A percentile compares a stretch with the other conserved stretches of the same genome.
These are phyloP conservation scores for Aspergillus caelatus DNA, from an alignment of 2,329 filamentous ascomycete genomes.

Conservation along the genomic window DNA sequence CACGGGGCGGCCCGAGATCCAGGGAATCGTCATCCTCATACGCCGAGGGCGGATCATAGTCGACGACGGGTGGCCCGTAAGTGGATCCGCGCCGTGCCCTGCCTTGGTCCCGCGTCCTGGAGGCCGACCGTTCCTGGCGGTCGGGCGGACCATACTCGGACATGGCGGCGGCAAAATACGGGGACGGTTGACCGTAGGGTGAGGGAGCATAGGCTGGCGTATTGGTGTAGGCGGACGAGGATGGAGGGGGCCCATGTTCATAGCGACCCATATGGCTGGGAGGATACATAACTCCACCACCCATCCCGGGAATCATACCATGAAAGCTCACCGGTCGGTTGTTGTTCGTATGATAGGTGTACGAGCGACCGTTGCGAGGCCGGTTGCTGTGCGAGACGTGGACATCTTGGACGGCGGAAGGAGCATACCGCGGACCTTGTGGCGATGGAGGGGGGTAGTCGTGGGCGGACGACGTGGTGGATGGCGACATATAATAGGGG, in stretches of 20 bases:
- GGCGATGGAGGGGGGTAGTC: slow-evolving; percentile 38
- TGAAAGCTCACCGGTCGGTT: slow-evolving; percentile 45
- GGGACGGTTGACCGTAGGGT: slow-evolving; percentile 32
- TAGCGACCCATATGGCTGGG: slow-evolving; percentile 32
- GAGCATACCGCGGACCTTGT: slow-evolving; percentile 33
- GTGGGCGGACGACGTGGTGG: slow-evolving; percentile 28
- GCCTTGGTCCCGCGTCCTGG: slow-evolving; percentile 38
- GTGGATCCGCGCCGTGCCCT: slow-evolving; percentile 35
- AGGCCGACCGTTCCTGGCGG: slow-evolving; percentile 37
- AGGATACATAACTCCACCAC: slow-evolving; percentile 29
- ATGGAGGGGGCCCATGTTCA: slow-evolving; percentile 41
- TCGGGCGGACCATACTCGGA: slow-evolving; percentile 34
- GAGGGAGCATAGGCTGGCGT: slow-evolving; percentile 33
- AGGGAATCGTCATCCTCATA: slow-evolving; percentile 34
- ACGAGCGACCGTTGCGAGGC: slow-evolving; percentile 33
- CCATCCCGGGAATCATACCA: slow-evolving; percentile 36
- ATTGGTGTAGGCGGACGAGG: slow-evolving; percentile 41
- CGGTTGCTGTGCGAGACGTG: slow-evolving; percentile 33
- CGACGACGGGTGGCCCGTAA: slow-evolving; percentile 38
- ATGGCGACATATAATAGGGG: slow-evolving; percentile 31
- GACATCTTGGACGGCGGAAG: slow-evolving; percentile 33
- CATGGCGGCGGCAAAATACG: slow-evolving; percentile 30
- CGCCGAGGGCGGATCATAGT: slow-evolving; percentile 33
- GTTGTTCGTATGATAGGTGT: slow-evolving; percentile 39
- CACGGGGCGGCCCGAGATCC: slow-evolving; percentile 32